Percentiles rank a stretch among this genome's conserved stretches.
Conservation (phyloP, 2,329 filamentous ascomycete genomes). For the Colletotrichum camelliae region DNA sequence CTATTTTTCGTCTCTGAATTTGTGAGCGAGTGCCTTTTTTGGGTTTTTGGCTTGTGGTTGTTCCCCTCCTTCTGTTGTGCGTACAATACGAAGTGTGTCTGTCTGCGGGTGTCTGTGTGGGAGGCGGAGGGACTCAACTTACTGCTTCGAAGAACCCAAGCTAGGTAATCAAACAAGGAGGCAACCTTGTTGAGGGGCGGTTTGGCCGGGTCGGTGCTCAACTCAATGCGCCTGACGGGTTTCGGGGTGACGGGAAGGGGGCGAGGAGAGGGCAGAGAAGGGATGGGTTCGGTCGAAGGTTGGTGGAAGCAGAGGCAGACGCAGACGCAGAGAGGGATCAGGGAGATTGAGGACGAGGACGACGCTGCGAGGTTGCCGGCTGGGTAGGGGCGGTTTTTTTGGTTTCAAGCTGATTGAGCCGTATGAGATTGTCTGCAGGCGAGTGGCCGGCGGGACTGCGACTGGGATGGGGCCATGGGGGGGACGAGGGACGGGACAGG, state of each 20-base stretch:
- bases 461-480: not conserved
- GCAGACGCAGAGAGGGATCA: not conserved
- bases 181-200: not conserved
- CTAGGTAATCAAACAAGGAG: constrained; percentile 3
- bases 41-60: not conserved
- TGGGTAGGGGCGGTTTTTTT: constrained; percentile 10
- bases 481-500: not conserved
- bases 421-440: constrained; percentile 17
- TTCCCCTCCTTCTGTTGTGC: not conserved
- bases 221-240: constrained; percentile 23
- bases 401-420: constrained; percentile 22
- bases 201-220: constrained; percentile 19
- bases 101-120: not conserved
- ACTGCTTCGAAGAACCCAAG: not conserved
- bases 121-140: not conserved
- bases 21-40: not conserved
- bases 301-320: not conserved
- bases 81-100: not conserved
- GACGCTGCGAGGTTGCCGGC: not conserved
- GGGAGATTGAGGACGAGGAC: constrained; percentile 5
- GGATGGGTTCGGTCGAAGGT: constrained; percentile 19
- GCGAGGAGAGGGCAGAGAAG: not conserved
- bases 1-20: not conserved
- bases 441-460: constrained; percentile 2
- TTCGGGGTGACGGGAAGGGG: constrained; percentile 15